These are phyloP conservation scores for Ambrosia artemisiifolia DNA, from an alignment of 129 eudicot species.

Conservation along the genomic window DNA sequence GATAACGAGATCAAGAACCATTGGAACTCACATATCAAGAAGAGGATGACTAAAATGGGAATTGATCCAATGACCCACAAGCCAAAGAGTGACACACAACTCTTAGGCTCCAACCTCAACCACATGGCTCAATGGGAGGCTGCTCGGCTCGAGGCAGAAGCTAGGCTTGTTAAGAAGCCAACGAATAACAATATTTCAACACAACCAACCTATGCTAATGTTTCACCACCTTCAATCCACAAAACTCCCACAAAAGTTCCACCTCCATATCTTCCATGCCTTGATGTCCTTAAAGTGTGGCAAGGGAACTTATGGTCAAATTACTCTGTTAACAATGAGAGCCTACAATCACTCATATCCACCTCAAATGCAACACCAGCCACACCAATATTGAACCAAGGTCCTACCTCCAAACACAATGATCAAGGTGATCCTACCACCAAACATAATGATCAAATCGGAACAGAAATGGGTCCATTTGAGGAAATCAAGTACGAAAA, in stretches of 20 bases:
- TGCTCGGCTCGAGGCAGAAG: slow-evolving; percentile 73
- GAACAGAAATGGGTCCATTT: slow-evolving; percentile 8
- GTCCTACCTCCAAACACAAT: neutral
- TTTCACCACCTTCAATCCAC: slow-evolving; percentile 10
- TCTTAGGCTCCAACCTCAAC: slow-evolving; percentile 48
- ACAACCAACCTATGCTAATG: neutral
- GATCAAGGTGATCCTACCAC: slow-evolving; percentile 12
- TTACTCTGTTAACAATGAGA: slow-evolving; percentile 31
- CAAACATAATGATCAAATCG: slow-evolving; percentile 14
- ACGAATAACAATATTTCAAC: slow-evolving; percentile 9
- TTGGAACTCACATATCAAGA: slow-evolving; percentile 77
- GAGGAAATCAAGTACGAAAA: slow-evolving; percentile 15
- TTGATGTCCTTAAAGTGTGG: slow-evolving; percentile 66
- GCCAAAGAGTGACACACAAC: slow-evolving; percentile 48
- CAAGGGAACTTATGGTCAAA: slow-evolving; percentile 41
- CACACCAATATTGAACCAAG: neutral
- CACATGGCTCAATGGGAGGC: slow-evolving; percentile 91
- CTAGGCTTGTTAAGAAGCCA: slow-evolving; percentile 57
- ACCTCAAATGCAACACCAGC: slow-evolving; percentile 29
- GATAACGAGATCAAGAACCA: slow-evolving; percentile 74
- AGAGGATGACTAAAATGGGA: slow-evolving; percentile 62
- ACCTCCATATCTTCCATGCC: slow-evolving; percentile 37
- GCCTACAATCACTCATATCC: slow-evolving; percentile 51
- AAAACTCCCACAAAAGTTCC: slow-evolving; percentile 6
- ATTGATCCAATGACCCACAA: slow-evolving; percentile 77